These are phyloP conservation scores for Rhizophora apiculata DNA, from an alignment of 345 rosid genomes.

Conservation along the genomic window DNA sequence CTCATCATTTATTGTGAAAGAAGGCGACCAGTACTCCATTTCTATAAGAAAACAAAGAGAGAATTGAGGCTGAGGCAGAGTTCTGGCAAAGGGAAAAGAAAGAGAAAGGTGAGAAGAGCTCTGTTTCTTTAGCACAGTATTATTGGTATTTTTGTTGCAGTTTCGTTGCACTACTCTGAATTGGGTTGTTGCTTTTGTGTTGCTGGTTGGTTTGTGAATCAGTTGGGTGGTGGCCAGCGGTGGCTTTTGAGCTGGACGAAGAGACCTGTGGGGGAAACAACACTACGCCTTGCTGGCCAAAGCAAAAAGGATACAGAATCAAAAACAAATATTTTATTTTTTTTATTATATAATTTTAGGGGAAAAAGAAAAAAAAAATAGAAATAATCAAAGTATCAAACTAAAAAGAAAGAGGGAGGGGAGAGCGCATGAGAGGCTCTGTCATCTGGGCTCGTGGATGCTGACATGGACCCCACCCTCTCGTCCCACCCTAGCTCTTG, in stretches of 20 bases:
- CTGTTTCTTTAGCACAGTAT: constrained; percentile 36
- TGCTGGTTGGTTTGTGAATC: neutral
- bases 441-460: constrained; percentile 12
- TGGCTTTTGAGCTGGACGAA: constrained; percentile 45
- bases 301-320: too few relatives aligned
- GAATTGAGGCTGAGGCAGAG: constrained; percentile 32
- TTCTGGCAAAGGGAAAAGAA: constrained; percentile 1
- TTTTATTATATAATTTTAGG: too few relatives aligned
- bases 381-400: neutral
- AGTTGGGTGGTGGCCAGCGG: constrained; percentile 21
- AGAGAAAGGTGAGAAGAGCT: constrained; percentile 2
- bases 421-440: constrained; percentile 5
- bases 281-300: too few relatives aligned
- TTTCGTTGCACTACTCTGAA: constrained; percentile 4
- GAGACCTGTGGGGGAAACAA: constrained; percentile 31
- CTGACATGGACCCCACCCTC: constrained; percentile 13
- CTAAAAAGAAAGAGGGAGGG: neutral
- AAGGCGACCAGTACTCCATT: constrained; percentile 66
- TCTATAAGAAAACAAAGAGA: neutral
- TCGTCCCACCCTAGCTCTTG: constrained; percentile 7
- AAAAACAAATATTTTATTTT: too few relatives aligned
- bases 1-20: constrained; percentile 54
- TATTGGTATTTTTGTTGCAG: constrained; percentile 1
- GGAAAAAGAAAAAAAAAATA: too few relatives aligned
- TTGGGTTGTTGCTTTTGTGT: constrained; percentile 20